Evolutionary conservation across 306 rosid genomes (phyloP).

Genomic region (Sophora flavescens): DNA sequence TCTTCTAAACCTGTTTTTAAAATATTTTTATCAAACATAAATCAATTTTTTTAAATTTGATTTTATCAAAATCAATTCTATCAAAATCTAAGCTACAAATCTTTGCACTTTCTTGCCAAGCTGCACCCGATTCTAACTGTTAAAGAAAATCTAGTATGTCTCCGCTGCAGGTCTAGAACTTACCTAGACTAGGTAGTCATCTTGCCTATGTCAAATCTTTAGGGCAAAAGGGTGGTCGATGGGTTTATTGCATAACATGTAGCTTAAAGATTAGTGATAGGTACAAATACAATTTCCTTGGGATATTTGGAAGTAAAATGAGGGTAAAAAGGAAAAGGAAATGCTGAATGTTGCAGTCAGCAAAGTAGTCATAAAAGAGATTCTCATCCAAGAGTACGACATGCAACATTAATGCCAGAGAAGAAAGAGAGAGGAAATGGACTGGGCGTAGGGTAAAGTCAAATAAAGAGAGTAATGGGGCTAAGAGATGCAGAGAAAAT

Average conservation of each 20-base stretch:
- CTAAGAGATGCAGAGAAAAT: conserved; percentile 50
- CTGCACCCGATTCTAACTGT: neutral
- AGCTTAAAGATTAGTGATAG: neutral
- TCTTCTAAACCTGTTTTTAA: too few relatives aligned
- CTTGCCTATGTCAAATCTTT: conserved; percentile 36
- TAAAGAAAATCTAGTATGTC: conserved; percentile 41
- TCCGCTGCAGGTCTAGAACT: conserved; percentile 42
- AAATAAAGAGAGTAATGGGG: conserved; percentile 53
- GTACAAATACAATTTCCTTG: conserved; percentile 32
- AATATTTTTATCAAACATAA: too few relatives aligned
- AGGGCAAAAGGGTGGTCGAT: conserved; percentile 36
- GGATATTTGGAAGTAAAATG: conserved; percentile 36
- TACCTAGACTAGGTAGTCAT: conserved; percentile 33
- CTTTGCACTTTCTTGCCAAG: too few relatives aligned
- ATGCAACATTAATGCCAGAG: conserved; percentile 51
- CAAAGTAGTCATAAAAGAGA: conserved; percentile 56
- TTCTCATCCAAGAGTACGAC: conserved; percentile 61
- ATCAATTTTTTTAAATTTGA: too few relatives aligned
- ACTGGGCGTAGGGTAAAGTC: conserved; percentile 54
- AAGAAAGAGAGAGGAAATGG: conserved; percentile 47
- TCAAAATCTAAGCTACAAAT: too few relatives aligned
- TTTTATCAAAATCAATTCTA: too few relatives aligned
- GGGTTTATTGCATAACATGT: conserved; percentile 33
- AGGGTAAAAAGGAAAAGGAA: conserved; percentile 44
- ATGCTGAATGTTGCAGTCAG: conserved; percentile 51